A percentile compares a stretch with the other conserved stretches of the same genome.
Evolutionary conservation across 2,329 filamentous ascomycete species (phyloP).

Genomic region (Cladorrhinum sp.): DNA sequence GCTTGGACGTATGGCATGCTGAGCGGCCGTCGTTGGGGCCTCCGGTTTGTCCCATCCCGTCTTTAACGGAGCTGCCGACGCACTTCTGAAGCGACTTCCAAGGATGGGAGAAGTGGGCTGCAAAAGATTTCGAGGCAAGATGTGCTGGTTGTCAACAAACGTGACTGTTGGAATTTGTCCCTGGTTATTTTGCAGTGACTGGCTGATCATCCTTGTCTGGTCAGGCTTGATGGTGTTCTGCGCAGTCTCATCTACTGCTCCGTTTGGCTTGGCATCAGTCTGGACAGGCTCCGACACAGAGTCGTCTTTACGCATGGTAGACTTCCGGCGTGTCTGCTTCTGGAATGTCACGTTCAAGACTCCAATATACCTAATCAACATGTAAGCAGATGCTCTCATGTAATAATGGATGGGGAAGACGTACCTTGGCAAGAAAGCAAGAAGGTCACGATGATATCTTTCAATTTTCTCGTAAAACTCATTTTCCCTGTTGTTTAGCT

Average conservation of each 20-base stretch:
- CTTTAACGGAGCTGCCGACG: conserved; percentile 33
- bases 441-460: conserved; percentile 79
- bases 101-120: conserved; percentile 36
- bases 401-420: conserved; percentile 22
- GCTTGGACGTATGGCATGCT: conserved; percentile 35
- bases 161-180: conserved; percentile 82
- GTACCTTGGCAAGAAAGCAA: conserved; percentile 86
- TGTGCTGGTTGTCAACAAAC: conserved; percentile 90
- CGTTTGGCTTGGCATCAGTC: conserved; percentile 28
- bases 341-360: conserved; percentile 95
- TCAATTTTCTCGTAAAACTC: conserved; percentile 98
- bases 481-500: conserved; percentile 96
- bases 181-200: conserved; percentile 67
- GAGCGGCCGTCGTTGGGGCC: not conserved
- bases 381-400: conserved; percentile 25
- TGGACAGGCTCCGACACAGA: conserved; percentile 37
- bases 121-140: conserved; percentile 81
- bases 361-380: conserved; percentile 74
- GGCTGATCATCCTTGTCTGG: conserved; percentile 55
- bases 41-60: conserved; percentile 16
- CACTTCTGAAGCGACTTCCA: conserved; percentile 37
- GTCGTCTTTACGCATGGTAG: conserved; percentile 51
- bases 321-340: conserved; percentile 69
- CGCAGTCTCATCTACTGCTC: conserved; percentile 18
- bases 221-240: conserved; percentile 19